Base-by-base conservation (phyloP, 2,329 filamentous ascomycete genomes). In the Fusarium buharicum region DNA sequence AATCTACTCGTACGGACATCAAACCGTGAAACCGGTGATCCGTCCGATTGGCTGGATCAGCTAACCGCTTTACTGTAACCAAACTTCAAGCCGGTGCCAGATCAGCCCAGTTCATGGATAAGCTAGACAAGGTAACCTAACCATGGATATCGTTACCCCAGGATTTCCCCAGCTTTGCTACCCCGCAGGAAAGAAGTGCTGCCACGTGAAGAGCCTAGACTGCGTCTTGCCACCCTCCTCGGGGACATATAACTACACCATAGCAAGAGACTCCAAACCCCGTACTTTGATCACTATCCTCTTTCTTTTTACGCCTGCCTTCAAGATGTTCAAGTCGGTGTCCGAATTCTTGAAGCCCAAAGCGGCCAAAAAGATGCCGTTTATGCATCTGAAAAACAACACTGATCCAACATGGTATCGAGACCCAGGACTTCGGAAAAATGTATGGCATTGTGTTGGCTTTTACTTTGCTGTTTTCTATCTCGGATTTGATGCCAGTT, bases 391-490 rank as follows among this genome's bases (percentile, higher is more conserved):
- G 12, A 64, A 63, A 18, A 64, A 64, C 34, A 64, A 64, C 20
- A 64, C 62, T 0, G 33, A 64, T 28, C 18, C 39, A 4, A 64
- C 44, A 4, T 64, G 62, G 62, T 64, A 64, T 20, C 60, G 50
- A 4, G 62, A 64, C 20, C 14, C 60, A 0, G 55, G 60, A 0
- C 44, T 64, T 0, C 50, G 62, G 1, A 57, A 41, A 9, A 64
- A 64, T 36, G 60, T 64, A 3, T 64, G 56, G 50, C 60, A 64
- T 18, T 64, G 55, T 2, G 44, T 64, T 1, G 62, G 62, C 2
- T 64, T 64, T 37, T 64, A 64, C 22, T 51, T 64, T 4, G 55
- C 60, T 1, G 60, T 63, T 4, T 64, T 64, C 7, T 64, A 64
- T 16, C 48, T 64, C 11, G 58, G 59, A 1, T 62, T 44, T n/a